Evolutionary conservation across 768 basidiomycete genomes (phyloP).

Genomic region (Termitomyces sp.): DNA sequence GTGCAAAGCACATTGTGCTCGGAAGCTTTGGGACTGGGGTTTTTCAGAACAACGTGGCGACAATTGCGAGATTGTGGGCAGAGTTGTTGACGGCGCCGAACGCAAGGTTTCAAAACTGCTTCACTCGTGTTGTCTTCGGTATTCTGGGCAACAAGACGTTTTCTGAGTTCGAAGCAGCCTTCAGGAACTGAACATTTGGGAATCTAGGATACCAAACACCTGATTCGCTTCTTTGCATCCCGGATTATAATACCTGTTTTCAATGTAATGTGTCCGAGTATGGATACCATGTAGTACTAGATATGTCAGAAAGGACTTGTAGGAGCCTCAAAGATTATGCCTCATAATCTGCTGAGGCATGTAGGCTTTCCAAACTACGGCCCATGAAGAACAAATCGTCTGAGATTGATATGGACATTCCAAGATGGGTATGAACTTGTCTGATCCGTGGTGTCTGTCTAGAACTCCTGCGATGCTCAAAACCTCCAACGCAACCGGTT

Average conservation of each 20-base stretch:
- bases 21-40: constrained; percentile 80
- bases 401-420: too few relatives aligned
- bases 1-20: constrained; percentile 55
- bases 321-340: background rate
- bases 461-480: too few relatives aligned
- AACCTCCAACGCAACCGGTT: background rate
- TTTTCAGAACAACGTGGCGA: constrained; percentile 57
- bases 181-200: constrained; percentile 1
- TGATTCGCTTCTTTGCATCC: background rate
- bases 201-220: background rate
- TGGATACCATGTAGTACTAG: background rate
- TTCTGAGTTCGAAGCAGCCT: constrained; percentile 18
- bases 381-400: background rate
- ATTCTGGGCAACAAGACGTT: constrained; percentile 35
- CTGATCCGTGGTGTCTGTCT: too few relatives aligned
- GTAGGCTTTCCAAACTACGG: background rate
- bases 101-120: constrained; percentile 52
- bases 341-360: background rate
- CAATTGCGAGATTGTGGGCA: constrained; percentile 61
- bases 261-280: background rate
- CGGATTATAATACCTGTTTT: background rate
- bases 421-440: too few relatives aligned
- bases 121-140: constrained; percentile 64
- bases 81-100: constrained; percentile 46
- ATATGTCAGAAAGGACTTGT: background rate